These are phyloP conservation scores for Cytospora piceicola DNA, from an alignment of 2,329 filamentous ascomycete genomes.

Conservation along the genomic window DNA sequence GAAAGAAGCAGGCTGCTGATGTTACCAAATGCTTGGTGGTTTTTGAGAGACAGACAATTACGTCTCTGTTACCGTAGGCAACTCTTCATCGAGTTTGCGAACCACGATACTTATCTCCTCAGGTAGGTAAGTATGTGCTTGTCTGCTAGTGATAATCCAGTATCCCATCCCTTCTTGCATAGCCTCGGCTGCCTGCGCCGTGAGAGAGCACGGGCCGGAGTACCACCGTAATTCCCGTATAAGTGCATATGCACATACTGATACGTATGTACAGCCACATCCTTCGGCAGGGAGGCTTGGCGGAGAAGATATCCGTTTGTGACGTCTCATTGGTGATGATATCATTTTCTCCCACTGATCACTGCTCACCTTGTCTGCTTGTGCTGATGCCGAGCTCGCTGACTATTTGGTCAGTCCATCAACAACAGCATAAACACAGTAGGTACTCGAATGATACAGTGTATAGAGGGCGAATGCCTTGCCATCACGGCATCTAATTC, in stretches of 20 bases:
- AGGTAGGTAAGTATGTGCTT: no score
- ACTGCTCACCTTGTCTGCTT: neutral
- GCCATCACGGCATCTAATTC: no score
- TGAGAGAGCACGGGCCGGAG: slow-evolving; percentile 3
- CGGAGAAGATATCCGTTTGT: slow-evolving; percentile 2
- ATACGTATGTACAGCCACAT: neutral
- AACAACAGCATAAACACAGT: no score
- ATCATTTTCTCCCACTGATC: neutral
- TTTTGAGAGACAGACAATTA: no score
- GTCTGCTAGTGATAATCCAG: neutral
- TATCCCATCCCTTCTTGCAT: no score
- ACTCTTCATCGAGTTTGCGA: no score
- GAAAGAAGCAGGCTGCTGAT: no score
- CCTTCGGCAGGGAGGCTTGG: neutral
- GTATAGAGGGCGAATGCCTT: neutral
- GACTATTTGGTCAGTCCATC: neutral
- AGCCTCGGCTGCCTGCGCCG: neutral
- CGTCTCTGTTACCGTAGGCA: no score
- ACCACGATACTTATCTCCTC: no score
- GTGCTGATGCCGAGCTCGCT: no score
- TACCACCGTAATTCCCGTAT: neutral
- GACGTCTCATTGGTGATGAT: slow-evolving; percentile 4
- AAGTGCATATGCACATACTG: no score
- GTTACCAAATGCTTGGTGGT: no score
- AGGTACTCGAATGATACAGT: neutral